phyloP scores from a whole-genome alignment of 1,284 basidiomycete genomes.

The Cronartium ribicola region DNA sequence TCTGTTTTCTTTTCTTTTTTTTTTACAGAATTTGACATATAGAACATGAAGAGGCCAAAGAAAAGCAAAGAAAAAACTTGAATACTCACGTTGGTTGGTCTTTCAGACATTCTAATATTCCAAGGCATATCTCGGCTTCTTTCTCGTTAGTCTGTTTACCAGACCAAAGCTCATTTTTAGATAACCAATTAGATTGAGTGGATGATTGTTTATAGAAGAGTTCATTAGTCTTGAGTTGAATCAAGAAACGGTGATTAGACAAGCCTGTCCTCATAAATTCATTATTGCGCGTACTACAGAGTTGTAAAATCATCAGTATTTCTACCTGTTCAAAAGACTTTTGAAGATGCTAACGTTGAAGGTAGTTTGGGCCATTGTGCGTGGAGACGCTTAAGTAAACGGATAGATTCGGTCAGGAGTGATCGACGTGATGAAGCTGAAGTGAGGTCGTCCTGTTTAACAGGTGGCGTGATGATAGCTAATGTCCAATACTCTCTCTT shows the following conservation, averaged over 20 bases:
- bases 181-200: conserved; percentile 21
- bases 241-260: conserved; percentile 20
- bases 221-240: conserved; percentile 3
- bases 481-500: conserved; percentile 6
- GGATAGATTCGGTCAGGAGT: not conserved
- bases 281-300: not conserved
- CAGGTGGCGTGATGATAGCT: not conserved
- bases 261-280: not conserved
- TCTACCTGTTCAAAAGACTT: not conserved
- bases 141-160: conserved; percentile 5
- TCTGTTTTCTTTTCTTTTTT: no score
- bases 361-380: not conserved
- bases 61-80: not conserved
- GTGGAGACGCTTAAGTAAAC: not conserved
- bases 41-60: not conserved
- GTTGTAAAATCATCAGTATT: not conserved
- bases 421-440: not conserved
- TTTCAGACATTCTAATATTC: conserved; percentile 8
- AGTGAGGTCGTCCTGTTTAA: not conserved
- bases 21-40: no score
- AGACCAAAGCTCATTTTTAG: conserved; percentile 37
- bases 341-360: not conserved
- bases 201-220: conserved; percentile 19
- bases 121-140: conserved; percentile 21
- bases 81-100: not conserved